Percentiles rank a stretch among this genome's conserved stretches.
phyloP scores from a whole-genome alignment of 1,284 basidiomycete genomes.

The Blastosporella zonata region DNA sequence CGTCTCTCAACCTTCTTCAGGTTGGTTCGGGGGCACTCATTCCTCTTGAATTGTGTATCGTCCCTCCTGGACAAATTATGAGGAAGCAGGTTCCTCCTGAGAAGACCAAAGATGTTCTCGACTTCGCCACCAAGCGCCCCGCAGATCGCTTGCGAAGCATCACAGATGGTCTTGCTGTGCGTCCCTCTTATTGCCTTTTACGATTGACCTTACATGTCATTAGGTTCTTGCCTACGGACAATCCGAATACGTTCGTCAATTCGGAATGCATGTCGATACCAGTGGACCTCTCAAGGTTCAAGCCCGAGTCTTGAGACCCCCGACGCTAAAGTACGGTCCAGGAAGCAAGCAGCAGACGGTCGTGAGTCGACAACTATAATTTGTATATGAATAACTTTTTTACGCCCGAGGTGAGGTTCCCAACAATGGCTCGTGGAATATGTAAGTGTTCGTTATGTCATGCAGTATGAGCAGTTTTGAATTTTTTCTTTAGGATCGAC shows the following conservation, averaged over 20 bases:
- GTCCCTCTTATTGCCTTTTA: slow-evolving; percentile 11
- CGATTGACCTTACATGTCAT: not conserved
- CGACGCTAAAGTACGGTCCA: slow-evolving; percentile 58
- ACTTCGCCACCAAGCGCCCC: slow-evolving; percentile 70
- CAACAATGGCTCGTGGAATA: slow-evolving; percentile 69
- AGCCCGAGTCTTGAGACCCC: slow-evolving; percentile 61
- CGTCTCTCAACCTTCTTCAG: slow-evolving; percentile 30
- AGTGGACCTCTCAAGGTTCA: slow-evolving; percentile 47
- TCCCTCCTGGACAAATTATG: slow-evolving; percentile 71
- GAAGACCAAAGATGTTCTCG: slow-evolving; percentile 61
- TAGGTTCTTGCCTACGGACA: slow-evolving; percentile 68
- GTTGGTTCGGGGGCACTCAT: slow-evolving; percentile 64
- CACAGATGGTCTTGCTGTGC: slow-evolving; percentile 49
- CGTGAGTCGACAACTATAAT: slow-evolving; percentile 33
- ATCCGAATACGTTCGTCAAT: slow-evolving; percentile 70
- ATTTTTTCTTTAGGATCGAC: slow-evolving; percentile 46
- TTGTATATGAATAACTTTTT: slow-evolving; percentile 1
- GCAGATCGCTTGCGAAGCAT: slow-evolving; percentile 61
- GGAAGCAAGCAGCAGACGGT: slow-evolving; percentile 50
- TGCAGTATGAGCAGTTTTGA: slow-evolving; percentile 9
- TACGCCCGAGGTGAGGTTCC: slow-evolving; percentile 40
- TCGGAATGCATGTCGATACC: slow-evolving; percentile 57
- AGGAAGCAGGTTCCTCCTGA: slow-evolving; percentile 69
- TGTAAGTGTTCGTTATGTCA: slow-evolving; percentile 35
- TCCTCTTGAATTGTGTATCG: slow-evolving; percentile 64